Conservation (phyloP, 1,139 yeast genomes). For the Geotrichum australiense region DNA sequence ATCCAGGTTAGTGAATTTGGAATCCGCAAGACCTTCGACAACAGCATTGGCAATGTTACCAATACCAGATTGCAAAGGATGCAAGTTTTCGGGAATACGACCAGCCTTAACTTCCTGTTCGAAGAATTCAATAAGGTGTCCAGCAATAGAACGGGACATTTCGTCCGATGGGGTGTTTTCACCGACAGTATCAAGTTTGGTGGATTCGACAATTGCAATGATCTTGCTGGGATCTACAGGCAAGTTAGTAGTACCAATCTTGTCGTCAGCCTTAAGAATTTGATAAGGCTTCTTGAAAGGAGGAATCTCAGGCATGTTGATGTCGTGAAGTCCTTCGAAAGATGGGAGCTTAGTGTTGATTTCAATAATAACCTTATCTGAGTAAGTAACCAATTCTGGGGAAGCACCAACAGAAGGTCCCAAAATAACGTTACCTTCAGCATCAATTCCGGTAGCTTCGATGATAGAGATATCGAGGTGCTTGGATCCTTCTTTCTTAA, state of each 20-base stretch:
- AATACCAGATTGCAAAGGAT: constrained; percentile 94
- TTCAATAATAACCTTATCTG: constrained; percentile 87
- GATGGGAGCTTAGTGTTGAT: constrained; percentile 89
- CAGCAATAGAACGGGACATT: constrained; percentile 70
- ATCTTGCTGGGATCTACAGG: constrained; percentile 87
- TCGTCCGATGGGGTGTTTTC: constrained; percentile 85
- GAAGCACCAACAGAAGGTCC: constrained; percentile 99
- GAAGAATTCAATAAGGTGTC: constrained; percentile 79
- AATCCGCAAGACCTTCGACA: constrained; percentile 86
- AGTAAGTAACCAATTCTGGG: constrained; percentile 79
- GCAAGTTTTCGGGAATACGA: constrained; percentile 85
- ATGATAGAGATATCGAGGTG: constrained; percentile 74
- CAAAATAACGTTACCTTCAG: constrained; percentile 86
- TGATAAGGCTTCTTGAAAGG: constrained; percentile 88
- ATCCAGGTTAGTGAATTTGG: constrained; percentile 74
- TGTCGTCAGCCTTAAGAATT: constrained; percentile 66
- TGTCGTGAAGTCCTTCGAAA: constrained; percentile 93
- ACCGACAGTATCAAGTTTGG: constrained; percentile 68
- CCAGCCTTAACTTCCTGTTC: constrained; percentile 85
- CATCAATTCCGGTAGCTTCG: constrained; percentile 97
- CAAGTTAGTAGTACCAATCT: constrained; percentile 63
- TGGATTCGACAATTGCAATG: constrained; percentile 84
- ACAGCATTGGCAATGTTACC: constrained; percentile 98
- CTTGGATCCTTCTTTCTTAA: constrained; percentile 41
- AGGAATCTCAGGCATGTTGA: constrained; percentile 85